Conservation (phyloP, 139 green algal species). For the Haematococcus sp. region DNA sequence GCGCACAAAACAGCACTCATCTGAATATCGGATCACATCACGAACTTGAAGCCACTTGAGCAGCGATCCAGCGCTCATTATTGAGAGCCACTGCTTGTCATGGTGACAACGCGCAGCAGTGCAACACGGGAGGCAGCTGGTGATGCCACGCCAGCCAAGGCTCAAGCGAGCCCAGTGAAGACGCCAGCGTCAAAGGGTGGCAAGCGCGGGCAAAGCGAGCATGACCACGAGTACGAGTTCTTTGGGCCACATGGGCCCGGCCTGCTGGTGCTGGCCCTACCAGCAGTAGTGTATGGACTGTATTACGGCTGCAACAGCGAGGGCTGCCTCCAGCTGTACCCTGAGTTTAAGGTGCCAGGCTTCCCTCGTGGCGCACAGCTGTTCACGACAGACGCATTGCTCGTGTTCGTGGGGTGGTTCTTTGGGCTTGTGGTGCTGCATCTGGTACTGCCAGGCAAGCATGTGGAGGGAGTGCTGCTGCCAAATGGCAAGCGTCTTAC, state of each 20-base stretch:
- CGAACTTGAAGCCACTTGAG: too few relatives aligned
- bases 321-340: slow-evolving; percentile 43
- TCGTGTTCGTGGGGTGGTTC: slow-evolving; percentile 65
- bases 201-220: background rate
- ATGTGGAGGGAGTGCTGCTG: slow-evolving; percentile 57
- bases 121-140: too few relatives aligned
- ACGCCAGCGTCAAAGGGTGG: too few relatives aligned
- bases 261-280: slow-evolving; percentile 34
- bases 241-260: slow-evolving; percentile 53
- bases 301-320: slow-evolving; percentile 39
- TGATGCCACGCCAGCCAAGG: too few relatives aligned
- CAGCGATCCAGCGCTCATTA: too few relatives aligned
- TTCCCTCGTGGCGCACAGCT: slow-evolving; percentile 28
- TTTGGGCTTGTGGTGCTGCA: slow-evolving; percentile 66
- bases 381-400: slow-evolving; percentile 55
- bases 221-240: slow-evolving; percentile 42
- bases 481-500: slow-evolving; percentile 53
- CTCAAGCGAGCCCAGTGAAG: too few relatives aligned
- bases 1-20: too few relatives aligned
- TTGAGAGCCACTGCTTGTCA: too few relatives aligned
- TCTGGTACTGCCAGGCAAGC: slow-evolving; percentile 71
- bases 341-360: slow-evolving; percentile 14
- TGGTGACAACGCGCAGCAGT: too few relatives aligned
- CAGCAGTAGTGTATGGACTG: slow-evolving; percentile 45
- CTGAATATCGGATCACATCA: too few relatives aligned